A percentile compares a stretch with the other conserved stretches of the same genome.
Evolutionary conservation across 345 rosid species (phyloP).

Genomic region (Populus deltoides): DNA sequence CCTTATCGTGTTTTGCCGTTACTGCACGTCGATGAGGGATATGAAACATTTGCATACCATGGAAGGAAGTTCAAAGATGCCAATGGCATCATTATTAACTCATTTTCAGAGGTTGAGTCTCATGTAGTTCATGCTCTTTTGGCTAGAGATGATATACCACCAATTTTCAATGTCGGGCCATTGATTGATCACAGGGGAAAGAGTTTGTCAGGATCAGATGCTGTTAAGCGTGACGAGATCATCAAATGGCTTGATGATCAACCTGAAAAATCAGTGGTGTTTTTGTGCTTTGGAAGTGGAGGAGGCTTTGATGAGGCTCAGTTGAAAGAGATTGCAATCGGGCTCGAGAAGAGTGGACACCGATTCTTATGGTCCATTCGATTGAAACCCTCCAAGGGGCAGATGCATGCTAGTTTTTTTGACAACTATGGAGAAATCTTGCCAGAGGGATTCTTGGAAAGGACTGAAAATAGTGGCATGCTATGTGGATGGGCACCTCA

Average conservation of each 20-base stretch:
- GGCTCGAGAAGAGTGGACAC: slow-evolving; percentile 41
- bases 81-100: slow-evolving; percentile 49
- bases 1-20: slow-evolving; percentile 41
- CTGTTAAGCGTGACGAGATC: slow-evolving; percentile 11
- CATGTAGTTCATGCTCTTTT: slow-evolving; percentile 22
- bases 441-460: slow-evolving; percentile 41
- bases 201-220: not conserved
- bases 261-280: slow-evolving; percentile 46
- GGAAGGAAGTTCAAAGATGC: slow-evolving; percentile 20
- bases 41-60: fast-evolving
- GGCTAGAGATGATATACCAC: slow-evolving; percentile 15
- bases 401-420: slow-evolving; percentile 21
- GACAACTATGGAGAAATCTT: slow-evolving; percentile 22
- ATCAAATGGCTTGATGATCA: slow-evolving; percentile 57
- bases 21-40: not conserved
- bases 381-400: slow-evolving; percentile 1
- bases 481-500: slow-evolving; percentile 59
- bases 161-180: slow-evolving; percentile 53
- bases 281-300: slow-evolving; percentile 65
- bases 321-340: slow-evolving; percentile 42
- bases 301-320: slow-evolving; percentile 52
- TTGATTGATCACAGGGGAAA: slow-evolving; percentile 9
- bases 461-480: slow-evolving; percentile 35
- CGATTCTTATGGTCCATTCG: slow-evolving; percentile 58
- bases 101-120: slow-evolving; percentile 49